phyloP scores from a whole-genome alignment of 192 early-diverging fungal species.

The Backusella australiensis region DNA sequence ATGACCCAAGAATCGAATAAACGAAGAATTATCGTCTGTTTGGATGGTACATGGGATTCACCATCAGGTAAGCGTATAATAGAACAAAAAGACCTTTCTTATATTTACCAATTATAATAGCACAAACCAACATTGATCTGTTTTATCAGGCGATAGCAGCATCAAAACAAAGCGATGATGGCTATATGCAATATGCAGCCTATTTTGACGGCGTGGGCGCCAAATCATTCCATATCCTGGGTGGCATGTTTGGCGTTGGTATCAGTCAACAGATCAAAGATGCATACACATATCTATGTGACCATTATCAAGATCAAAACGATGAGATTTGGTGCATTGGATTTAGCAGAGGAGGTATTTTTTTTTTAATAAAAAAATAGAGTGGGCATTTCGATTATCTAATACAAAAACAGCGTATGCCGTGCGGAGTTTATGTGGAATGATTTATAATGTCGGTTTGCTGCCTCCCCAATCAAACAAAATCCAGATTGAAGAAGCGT shows the following conservation, averaged over 20 bases:
- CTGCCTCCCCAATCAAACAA: background rate
- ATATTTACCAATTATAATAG: background rate
- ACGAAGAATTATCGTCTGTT: constrained; percentile 8
- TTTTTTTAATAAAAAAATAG: background rate
- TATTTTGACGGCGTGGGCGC: constrained; percentile 23
- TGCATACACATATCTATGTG: constrained; percentile 13
- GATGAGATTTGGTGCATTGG: constrained; percentile 26
- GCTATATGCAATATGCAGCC: background rate
- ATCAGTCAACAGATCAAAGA: constrained; percentile 14
- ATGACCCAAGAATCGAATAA: background rate
- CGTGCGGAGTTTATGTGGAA: constrained; percentile 19
- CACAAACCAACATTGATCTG: background rate
- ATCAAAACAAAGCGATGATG: background rate
- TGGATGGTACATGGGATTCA: constrained; percentile 15
- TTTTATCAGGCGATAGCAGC: background rate
- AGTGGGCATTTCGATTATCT: background rate
- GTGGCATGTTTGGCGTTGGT: constrained; percentile 16
- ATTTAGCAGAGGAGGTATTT: constrained; percentile 25
- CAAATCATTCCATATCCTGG: background rate
- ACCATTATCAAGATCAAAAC: background rate
- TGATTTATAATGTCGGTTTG: constrained; percentile 28
- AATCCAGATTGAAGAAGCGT: background rate
- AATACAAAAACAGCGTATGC: constrained; percentile 15
- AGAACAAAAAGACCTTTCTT: background rate
- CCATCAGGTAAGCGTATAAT: background rate